Percentiles rank a stretch among this genome's conserved stretches.
phyloP scores from a whole-genome alignment of 2,329 filamentous ascomycete species.

The Pseudopyricularia cyperi region DNA sequence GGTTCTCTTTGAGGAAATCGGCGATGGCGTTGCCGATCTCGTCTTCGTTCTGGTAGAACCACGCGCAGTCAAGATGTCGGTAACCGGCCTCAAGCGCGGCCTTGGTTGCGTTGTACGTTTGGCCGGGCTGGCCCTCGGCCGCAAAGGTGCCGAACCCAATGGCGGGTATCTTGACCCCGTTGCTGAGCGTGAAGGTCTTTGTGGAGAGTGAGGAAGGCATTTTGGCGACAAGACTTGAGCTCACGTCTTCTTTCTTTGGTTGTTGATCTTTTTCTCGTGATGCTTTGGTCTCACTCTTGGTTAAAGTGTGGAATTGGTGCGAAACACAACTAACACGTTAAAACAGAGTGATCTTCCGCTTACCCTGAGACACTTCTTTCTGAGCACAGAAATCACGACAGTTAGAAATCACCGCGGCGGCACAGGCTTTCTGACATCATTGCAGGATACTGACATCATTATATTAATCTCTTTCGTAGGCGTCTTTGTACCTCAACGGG shows the following conservation, averaged over 20 bases:
- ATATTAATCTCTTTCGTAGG: no score
- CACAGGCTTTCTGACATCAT: background rate
- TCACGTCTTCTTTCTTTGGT: background rate
- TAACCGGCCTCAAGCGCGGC: conserved; percentile 7
- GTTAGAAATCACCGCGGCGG: background rate
- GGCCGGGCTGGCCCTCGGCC: conserved; percentile 9
- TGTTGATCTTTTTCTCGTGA: background rate
- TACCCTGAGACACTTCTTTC: no score
- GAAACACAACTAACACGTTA: no score
- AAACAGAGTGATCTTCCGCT: no score
- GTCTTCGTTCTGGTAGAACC: conserved; percentile 31
- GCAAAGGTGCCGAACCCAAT: conserved; percentile 29
- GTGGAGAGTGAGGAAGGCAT: background rate
- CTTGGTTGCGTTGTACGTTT: conserved; percentile 1
- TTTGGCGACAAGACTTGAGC: background rate
- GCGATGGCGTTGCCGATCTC: conserved; percentile 34
- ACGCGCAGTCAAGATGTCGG: conserved; percentile 2
- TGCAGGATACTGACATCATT: background rate
- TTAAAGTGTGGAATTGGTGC: no score
- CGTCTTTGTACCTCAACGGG: no score
- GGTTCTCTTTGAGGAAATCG: conserved; percentile 12
- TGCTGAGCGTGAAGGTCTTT: conserved; percentile 24
- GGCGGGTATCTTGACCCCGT: conserved; percentile 44
- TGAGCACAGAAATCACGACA: no score
- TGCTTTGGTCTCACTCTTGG: no score